Evolutionary conservation across 2,329 filamentous ascomycete species (phyloP).

Genomic region (Metarhizium humberi): DNA sequence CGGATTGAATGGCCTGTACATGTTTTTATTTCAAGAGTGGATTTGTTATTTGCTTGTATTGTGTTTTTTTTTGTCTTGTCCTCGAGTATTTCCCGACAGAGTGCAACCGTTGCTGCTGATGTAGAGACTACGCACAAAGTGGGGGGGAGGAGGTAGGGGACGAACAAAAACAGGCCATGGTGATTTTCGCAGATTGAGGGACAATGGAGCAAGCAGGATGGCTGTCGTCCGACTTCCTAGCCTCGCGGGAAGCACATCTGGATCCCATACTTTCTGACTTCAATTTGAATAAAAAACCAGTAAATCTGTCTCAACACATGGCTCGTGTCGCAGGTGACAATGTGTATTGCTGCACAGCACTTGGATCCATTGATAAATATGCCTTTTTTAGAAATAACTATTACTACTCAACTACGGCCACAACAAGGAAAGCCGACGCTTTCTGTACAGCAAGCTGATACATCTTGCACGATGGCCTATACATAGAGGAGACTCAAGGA

Average conservation of each 20-base stretch:
- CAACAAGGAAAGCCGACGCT: background rate
- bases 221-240: constrained; percentile 40
- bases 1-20: constrained; percentile 15
- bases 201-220: constrained; percentile 54
- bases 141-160: background rate
- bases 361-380: background rate
- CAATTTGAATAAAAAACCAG: constrained; percentile 1
- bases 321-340: background rate
- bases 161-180: background rate
- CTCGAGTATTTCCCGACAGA: background rate
- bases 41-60: background rate
- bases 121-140: background rate
- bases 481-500: background rate
- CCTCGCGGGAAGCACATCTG: constrained; percentile 25
- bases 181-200: constrained; percentile 41
- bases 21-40: constrained; percentile 1
- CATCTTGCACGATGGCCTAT: background rate
- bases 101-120: background rate
- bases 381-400: constrained; percentile 6
- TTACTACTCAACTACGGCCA: background rate
- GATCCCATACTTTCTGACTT: background rate
- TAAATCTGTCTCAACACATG: background rate
- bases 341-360: background rate
- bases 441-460: background rate
- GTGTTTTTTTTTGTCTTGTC: background rate